Conservation (phyloP, 371 early-diverging fungal genomes). For the Mucor circinelloides region DNA sequence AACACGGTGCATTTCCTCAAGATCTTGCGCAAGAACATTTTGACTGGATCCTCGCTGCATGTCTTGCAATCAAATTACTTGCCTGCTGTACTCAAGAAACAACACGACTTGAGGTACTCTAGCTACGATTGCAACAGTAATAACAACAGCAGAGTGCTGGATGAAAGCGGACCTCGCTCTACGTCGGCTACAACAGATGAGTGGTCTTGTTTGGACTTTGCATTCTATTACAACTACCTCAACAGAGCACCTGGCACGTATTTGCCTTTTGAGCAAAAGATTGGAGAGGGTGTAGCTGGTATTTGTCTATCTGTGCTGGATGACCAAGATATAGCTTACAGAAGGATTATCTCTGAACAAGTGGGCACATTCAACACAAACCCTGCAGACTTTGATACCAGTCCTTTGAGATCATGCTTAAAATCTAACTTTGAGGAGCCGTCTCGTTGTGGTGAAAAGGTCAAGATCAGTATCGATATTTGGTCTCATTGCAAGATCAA, state of each 20-base stretch:
- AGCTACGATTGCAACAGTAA: background rate
- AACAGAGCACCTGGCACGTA: conserved; percentile 45
- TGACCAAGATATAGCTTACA: conserved; percentile 9
- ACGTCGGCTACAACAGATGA: conserved; percentile 4
- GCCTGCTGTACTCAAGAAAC: conserved; percentile 41
- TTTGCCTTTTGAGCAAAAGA: conserved; percentile 60
- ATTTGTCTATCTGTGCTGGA: conserved; percentile 32
- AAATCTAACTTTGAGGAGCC: conserved; percentile 21
- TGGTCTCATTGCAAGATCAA: conserved; percentile 75
- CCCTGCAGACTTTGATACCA: background rate
- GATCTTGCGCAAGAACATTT: conserved; percentile 67
- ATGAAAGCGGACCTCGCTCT: conserved; percentile 3
- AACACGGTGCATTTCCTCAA: conserved; percentile 66
- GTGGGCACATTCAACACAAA: background rate
- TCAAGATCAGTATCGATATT: conserved; percentile 61
- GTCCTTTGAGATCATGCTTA: conserved; percentile 17
- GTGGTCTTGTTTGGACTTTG: conserved; percentile 27
- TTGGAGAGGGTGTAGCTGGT: conserved; percentile 77
- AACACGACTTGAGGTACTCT: conserved; percentile 55
- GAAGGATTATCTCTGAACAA: background rate
- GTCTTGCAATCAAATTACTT: conserved; percentile 61
- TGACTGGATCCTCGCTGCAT: conserved; percentile 45
- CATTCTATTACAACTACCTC: conserved; percentile 49
- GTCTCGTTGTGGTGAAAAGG: conserved; percentile 8
- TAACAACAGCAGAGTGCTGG: background rate